phyloP scores from a whole-genome alignment of 495 filamentous ascomycete genomes.

The Neurospora tetraspora region DNA sequence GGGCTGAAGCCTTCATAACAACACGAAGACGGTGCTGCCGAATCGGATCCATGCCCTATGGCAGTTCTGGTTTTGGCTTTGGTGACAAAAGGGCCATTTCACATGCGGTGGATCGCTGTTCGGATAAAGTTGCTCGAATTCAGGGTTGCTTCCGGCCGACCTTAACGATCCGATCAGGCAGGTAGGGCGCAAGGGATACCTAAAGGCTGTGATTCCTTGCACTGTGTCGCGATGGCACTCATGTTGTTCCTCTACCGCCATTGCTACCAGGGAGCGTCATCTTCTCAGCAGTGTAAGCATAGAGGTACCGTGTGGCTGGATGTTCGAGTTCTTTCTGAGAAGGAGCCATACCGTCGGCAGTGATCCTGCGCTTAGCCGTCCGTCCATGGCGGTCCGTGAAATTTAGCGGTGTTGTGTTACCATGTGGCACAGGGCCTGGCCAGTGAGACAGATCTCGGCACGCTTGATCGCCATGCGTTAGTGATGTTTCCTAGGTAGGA shows the following conservation, averaged over 20 bases:
- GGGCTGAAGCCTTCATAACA: not conserved
- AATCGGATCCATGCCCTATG: not conserved
- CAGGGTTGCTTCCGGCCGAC: not conserved
- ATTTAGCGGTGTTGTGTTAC: not conserved
- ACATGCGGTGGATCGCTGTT: not conserved
- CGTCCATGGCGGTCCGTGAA: not conserved
- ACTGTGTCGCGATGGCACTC: not conserved
- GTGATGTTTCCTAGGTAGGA: too few relatives aligned
- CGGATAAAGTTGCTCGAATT: not conserved
- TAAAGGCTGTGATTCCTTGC: not conserved
- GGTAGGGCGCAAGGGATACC: not conserved
- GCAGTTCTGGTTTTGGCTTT: not conserved
- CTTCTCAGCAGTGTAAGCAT: not conserved
- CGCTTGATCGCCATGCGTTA: too few relatives aligned
- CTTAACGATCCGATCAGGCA: not conserved
- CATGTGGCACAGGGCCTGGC: not conserved
- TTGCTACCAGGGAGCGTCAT: not conserved
- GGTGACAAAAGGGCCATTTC: not conserved
- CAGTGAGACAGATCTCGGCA: not conserved
- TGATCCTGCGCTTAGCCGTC: not conserved
- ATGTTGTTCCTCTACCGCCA: not conserved
- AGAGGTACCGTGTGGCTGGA: not conserved
- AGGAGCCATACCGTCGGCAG: not conserved
- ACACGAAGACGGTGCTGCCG: not conserved
- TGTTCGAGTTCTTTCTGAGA: not conserved